Evolutionary conservation across 2,329 filamentous ascomycete genomes (phyloP).

Genomic region (Monosporascus sp.): DNA sequence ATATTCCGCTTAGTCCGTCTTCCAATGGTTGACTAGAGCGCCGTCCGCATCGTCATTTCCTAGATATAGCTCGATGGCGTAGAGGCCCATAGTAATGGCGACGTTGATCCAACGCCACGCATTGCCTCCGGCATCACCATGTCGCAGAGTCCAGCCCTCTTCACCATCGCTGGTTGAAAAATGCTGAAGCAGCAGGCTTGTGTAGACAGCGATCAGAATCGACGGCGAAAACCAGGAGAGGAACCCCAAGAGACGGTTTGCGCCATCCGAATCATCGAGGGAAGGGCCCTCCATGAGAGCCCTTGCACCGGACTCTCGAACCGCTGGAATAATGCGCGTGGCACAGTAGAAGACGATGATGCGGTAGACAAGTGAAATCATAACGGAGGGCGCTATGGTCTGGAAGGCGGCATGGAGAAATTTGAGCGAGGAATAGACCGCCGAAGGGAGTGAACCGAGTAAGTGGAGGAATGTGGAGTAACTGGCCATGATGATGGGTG

Average conservation of each 20-base stretch:
- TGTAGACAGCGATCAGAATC: slow-evolving; percentile 93
- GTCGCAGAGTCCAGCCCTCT: slow-evolving; percentile 78
- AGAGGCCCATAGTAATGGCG: slow-evolving; percentile 80
- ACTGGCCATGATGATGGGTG: slow-evolving; percentile 96
- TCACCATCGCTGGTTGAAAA: slow-evolving; percentile 73
- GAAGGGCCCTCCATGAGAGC: slow-evolving; percentile 80
- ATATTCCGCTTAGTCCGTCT: slow-evolving; percentile 60
- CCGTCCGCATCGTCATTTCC: slow-evolving; percentile 76
- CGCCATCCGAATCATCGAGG: slow-evolving; percentile 79
- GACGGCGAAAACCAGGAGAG: slow-evolving; percentile 93
- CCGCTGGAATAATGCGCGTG: slow-evolving; percentile 90
- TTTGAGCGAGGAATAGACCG: slow-evolving; percentile 75
- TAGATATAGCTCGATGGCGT: slow-evolving; percentile 84
- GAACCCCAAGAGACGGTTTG: slow-evolving; percentile 73
- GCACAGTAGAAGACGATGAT: slow-evolving; percentile 94
- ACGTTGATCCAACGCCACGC: slow-evolving; percentile 93
- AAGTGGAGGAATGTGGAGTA: slow-evolving; percentile 88
- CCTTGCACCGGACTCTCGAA: slow-evolving; percentile 78
- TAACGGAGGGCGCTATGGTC: slow-evolving; percentile 90
- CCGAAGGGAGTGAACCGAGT: slow-evolving; percentile 75
- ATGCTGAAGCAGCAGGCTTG: slow-evolving; percentile 89
- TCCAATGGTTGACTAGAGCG: slow-evolving; percentile 77
- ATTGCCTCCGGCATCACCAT: slow-evolving; percentile 77
- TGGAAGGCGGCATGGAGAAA: slow-evolving; percentile 89
- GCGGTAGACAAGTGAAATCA: slow-evolving; percentile 91